phyloP scores from a whole-genome alignment of 2,329 filamentous ascomycete genomes.

The Colletotrichum lini region DNA sequence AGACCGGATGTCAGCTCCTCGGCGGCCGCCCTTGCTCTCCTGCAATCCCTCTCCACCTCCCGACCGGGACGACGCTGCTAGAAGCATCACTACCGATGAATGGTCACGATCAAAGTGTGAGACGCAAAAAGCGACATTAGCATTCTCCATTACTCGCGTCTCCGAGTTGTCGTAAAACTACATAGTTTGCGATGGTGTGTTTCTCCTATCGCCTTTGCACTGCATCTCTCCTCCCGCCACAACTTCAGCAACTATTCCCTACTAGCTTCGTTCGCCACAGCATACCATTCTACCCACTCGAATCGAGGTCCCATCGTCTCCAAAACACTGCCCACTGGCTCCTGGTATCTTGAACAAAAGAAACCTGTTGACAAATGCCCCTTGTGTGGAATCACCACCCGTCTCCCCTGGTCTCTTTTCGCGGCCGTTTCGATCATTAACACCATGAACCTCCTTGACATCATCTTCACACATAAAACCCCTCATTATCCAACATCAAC shows the following conservation, averaged over 20 bases:
- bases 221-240: not conserved
- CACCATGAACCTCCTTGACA: not conserved
- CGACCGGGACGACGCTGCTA: not conserved
- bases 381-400: not conserved
- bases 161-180: not conserved
- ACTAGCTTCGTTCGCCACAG: not conserved
- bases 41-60: not conserved
- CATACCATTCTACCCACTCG: too few relatives aligned
- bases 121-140: not conserved
- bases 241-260: too few relatives aligned
- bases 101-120: not conserved
- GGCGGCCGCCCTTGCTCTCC: not conserved
- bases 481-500: not conserved
- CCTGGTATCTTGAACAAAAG: constrained; percentile 23
- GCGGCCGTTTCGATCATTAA: constrained; percentile 5
- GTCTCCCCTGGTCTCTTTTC: not conserved
- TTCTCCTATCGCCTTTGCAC: too few relatives aligned
- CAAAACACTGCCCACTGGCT: not conserved
- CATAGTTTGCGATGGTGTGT: not conserved
- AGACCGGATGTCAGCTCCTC: not conserved
- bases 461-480: not conserved
- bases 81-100: not conserved
- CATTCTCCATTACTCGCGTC: constrained; percentile 3
- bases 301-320: too few relatives aligned
- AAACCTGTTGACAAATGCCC: not conserved